Evolutionary conservation across 2,329 filamentous ascomycete genomes (phyloP).

Genomic region (Cadophora luteo-olivacea): DNA sequence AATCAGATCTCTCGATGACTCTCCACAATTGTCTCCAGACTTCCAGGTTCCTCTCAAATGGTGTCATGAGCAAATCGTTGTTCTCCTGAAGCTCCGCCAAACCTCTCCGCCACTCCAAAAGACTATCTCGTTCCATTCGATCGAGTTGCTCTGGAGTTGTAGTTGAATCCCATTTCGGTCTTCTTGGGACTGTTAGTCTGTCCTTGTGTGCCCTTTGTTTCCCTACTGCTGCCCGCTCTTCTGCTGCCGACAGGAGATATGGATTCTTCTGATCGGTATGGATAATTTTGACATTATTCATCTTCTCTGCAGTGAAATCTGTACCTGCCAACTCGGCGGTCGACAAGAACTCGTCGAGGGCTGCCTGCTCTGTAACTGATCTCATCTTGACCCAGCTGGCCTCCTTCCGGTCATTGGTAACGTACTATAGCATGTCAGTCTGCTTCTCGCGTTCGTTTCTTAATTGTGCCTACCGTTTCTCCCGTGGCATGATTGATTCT

Average conservation of each 20-base stretch:
- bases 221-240: constrained; percentile 78
- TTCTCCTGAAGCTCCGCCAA: constrained; percentile 93
- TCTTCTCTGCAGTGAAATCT: constrained; percentile 98
- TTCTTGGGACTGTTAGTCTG: constrained; percentile 84
- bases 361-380: constrained; percentile 95
- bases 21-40: constrained; percentile 98
- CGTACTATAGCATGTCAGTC: constrained; percentile 63
- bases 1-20: constrained; percentile 94
- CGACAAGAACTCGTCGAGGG: constrained; percentile 93
- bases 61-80: constrained; percentile 94
- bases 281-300: constrained; percentile 99
- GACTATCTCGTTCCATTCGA: constrained; percentile 75
- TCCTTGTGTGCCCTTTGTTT: constrained; percentile 85
- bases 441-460: background rate
- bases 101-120: constrained; percentile 88
- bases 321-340: constrained; percentile 97
- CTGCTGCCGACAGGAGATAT: constrained; percentile 82
- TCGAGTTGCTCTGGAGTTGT: constrained; percentile 89
- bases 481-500: constrained; percentile 81
- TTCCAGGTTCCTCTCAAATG: constrained; percentile 95
- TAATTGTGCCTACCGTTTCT: constrained; percentile 62
- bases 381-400: constrained; percentile 99
- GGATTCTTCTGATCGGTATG: constrained; percentile 96
- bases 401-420: constrained; percentile 89
- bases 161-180: constrained; percentile 85